Evolutionary conservation across 768 basidiomycete genomes (phyloP), one percentile per base, ranked within the genome.

Genomic region (Paxillus ammoniavirescens): DNA sequence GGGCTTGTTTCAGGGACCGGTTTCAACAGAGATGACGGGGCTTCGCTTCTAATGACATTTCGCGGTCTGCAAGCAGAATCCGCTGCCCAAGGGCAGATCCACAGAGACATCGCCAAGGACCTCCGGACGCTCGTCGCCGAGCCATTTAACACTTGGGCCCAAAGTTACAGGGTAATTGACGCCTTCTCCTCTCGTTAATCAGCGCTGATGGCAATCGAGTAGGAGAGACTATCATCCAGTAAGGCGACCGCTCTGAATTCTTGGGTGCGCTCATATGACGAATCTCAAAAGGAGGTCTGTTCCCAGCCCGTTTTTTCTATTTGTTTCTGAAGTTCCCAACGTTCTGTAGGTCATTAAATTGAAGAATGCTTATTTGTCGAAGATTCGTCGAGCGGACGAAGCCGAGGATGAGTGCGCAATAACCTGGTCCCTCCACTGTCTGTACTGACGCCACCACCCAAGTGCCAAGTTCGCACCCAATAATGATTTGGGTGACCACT

Each of bases 381-480:
- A 93, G 70, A 86, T 82, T 0, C 82, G 91, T 50, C 81, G 82
- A 38, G 93, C 94, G 14, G 94, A 97, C 61, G 94, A 97, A 65
- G 87, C 88, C 8, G 93, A 93, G 67, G 94, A 97, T 67, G 93
- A 96, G 94, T 96, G 70, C 63, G 92, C 77, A 5, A 1, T 13
- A 12, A 28, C 37, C 47, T 47, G 42, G 30, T 49, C 46, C 41
- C 26, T 35, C 12, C n/a, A 10, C n/a, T 7, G 9, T 33, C 2
- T 23, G 28, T 36, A 13, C 53, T 65, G 26, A 59, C 36, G 37
- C 37, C 50, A 50, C 55, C 52, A 57, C 56, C 54, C 37, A 48
- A 96, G 93, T 68, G 90, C 82, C 40, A 92, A 91, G 64, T 96
- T 96, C 63, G 91, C 92, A 6, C 93, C 93, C 7, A 86, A 80